Evolutionary conservation across 2,329 filamentous ascomycete species (phyloP).

Genomic region (Ophiostoma tasmaniense): DNA sequence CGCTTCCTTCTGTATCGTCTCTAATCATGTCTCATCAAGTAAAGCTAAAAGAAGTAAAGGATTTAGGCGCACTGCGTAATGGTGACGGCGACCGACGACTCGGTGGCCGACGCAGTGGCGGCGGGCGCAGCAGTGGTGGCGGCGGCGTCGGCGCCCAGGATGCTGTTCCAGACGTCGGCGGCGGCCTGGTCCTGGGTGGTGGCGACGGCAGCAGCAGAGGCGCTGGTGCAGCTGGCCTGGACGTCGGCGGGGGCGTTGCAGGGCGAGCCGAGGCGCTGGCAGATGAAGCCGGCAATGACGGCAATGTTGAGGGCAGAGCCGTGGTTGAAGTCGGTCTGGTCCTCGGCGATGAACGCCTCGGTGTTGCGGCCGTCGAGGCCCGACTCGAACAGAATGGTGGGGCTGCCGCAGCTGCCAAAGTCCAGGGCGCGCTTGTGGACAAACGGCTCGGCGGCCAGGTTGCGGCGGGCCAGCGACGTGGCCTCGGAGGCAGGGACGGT

Average conservation of each 20-base stretch:
- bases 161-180: conserved; percentile 29
- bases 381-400: conserved; percentile 35
- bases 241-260: conserved; percentile 28
- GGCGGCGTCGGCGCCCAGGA: conserved; percentile 20
- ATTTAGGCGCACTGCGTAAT: conserved; percentile 21
- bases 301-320: conserved; percentile 39
- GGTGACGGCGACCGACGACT: conserved; percentile 21
- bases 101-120: conserved; percentile 11
- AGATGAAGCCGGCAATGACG: conserved; percentile 42
- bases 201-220: conserved; percentile 24
- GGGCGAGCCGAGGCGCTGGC: conserved; percentile 31
- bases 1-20: background rate
- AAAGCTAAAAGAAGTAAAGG: background rate
- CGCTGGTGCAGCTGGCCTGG: conserved; percentile 24
- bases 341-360: conserved; percentile 34
- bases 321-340: conserved; percentile 37
- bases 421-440: conserved; percentile 19
- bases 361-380: conserved; percentile 38
- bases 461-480: conserved; percentile 18
- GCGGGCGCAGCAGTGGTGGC: conserved; percentile 11
- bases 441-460: conserved; percentile 32
- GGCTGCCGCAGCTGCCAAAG: conserved; percentile 34
- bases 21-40: background rate
- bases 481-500: conserved; percentile 19
- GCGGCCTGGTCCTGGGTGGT: conserved; percentile 27